Evolutionary conservation across 225 moss, liverwort and hornwort genomes (phyloP).

Genomic region (Anthoceros angustus): DNA sequence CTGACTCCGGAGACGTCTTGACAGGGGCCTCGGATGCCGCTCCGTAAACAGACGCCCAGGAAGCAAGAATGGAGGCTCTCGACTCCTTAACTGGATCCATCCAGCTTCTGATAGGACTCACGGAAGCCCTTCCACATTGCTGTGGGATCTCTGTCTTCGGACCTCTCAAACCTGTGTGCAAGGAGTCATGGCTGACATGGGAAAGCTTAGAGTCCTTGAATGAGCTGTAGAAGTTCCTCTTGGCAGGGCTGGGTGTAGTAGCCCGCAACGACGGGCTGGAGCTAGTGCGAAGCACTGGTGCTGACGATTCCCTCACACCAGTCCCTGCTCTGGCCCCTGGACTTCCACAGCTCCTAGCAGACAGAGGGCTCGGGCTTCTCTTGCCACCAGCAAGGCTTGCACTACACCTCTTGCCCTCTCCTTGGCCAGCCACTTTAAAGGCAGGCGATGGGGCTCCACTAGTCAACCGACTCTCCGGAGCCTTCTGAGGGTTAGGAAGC

Average conservation of each 20-base stretch:
- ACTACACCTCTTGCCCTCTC: background rate
- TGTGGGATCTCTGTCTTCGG: constrained; percentile 1
- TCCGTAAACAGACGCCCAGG: constrained; percentile 23
- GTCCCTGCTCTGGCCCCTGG: background rate
- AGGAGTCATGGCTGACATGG: background rate
- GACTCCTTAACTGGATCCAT: constrained; percentile 17
- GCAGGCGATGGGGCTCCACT: background rate
- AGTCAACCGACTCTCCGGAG: background rate
- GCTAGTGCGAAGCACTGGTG: background rate
- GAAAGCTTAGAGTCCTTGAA: background rate
- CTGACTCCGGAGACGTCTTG: constrained; percentile 1
- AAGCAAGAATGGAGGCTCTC: constrained; percentile 23
- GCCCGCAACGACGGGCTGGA: background rate
- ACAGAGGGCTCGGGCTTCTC: no score
- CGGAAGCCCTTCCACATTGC: constrained; percentile 5
- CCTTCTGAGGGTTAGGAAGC: background rate
- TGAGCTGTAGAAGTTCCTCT: background rate
- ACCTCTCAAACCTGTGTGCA: background rate
- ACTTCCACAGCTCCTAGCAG: background rate
- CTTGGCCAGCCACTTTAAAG: background rate
- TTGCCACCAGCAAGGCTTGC: no score
- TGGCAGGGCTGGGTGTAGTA: background rate
- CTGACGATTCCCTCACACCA: background rate
- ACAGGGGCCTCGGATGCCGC: background rate
- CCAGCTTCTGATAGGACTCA: constrained; percentile 9